Base-by-base conservation (phyloP, 768 basidiomycete species). In the Calocybe indica region DNA sequence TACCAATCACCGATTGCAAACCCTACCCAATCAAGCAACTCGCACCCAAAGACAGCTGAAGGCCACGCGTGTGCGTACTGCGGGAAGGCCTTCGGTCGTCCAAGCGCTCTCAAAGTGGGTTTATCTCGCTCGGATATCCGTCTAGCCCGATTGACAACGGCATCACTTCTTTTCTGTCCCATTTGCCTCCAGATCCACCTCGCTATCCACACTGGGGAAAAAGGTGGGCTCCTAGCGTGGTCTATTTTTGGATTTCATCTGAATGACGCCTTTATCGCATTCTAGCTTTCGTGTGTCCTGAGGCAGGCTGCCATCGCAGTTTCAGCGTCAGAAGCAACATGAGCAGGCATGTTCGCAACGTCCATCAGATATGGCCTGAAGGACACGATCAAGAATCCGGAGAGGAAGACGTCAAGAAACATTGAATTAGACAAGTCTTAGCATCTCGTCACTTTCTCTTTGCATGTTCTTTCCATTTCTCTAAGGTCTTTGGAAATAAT, bases 311-410 rank as follows among this genome's bases (percentile, higher is more conserved):
- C 62, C 80, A 76, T 36, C 80, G 82, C 48, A 73, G 73, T 54
- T 84, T 84, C 59, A 81, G 79, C 53, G 82, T 84, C 48, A 73
- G 80, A 60, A 82, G 79, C 60, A 84, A 84, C 67, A 80, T 84
- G 79, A 80, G 80, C 54, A 71, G 82, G 46, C 82, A 84, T 55
- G 74, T 79, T 46, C 78, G 82, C 35, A 59, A 59, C 35, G 58
- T 59, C 15, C 58, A 59, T 47, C 55, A 59, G 36, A 57, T 57
- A 15, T 57, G 55, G 55, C 56, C 54, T 10, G 56, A 57, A 32
- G 50, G 34, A 1, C 29, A 51, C 40, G 52, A 51, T 46, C 30
- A 48, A 2, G 55, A 59, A 37, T 54, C 58, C 31, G 54, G 47
- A 3, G 58, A 57, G 31, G 54, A 53, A 13, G 52, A 53, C 43